A percentile compares a stretch with the other conserved stretches of the same genome.
phyloP scores from a whole-genome alignment of 2,329 filamentous ascomycete species.

The Myriangium duriaei region DNA sequence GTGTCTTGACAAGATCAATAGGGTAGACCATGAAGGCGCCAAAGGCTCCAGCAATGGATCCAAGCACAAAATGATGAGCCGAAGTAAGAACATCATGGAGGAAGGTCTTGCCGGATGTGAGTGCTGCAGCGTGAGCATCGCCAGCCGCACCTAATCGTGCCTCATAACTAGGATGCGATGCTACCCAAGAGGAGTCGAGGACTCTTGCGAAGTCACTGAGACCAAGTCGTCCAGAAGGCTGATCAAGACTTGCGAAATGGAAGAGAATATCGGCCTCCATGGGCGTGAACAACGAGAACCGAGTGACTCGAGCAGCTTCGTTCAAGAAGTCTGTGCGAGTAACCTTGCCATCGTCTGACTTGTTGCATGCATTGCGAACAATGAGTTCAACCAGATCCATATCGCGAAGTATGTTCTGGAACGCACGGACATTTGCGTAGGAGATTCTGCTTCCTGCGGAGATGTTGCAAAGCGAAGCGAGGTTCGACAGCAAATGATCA shows the following conservation, averaged over 20 bases:
- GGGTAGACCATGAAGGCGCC: conserved; percentile 99
- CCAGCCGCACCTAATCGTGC: conserved; percentile 31
- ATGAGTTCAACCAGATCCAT: conserved; percentile 97
- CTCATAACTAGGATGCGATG: conserved; percentile 44
- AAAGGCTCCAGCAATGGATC: conserved; percentile 85
- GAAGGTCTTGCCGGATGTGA: conserved; percentile 43
- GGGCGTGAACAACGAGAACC: conserved; percentile 91
- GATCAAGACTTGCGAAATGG: conserved; percentile 89
- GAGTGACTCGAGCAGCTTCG: conserved; percentile 78
- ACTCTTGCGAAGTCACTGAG: conserved; percentile 86
- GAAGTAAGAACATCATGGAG: conserved; percentile 60
- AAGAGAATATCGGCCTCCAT: conserved; percentile 99
- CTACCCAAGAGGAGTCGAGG: conserved; percentile 72
- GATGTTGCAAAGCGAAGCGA: conserved; percentile 91
- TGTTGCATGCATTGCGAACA: conserved; percentile 70
- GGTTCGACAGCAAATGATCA: conserved; percentile 82
- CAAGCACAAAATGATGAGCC: conserved; percentile 78
- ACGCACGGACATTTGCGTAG: conserved; percentile 92
- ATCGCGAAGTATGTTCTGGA: conserved; percentile 94
- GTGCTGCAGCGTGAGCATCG: conserved; percentile 39
- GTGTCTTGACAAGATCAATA: conserved; percentile 95
- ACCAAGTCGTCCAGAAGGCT: conserved; percentile 72
- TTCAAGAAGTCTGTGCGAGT: conserved; percentile 89
- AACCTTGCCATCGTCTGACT: conserved; percentile 82
- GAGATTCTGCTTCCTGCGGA: conserved; percentile 84